Percentiles rank a stretch among this genome's conserved stretches.
Evolutionary conservation across 306 rosid genomes (phyloP).

Genomic region (Heteromeles arbutifolia): DNA sequence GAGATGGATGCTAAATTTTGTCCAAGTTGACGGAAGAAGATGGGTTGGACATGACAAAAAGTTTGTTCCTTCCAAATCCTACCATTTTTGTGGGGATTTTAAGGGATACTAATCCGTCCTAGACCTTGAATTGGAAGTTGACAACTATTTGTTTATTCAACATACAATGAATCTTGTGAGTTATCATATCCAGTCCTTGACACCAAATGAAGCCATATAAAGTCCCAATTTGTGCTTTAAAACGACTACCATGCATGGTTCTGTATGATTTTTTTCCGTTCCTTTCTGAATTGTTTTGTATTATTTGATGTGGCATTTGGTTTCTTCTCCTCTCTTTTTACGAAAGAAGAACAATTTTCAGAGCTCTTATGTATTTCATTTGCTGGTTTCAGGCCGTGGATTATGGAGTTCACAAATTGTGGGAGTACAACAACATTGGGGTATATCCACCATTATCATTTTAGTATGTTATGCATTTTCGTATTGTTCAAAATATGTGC

Average conservation of each 20-base stretch:
- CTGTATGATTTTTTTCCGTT: background rate
- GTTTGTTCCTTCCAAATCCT: no score
- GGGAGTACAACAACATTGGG: conserved; percentile 92
- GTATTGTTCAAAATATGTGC: background rate
- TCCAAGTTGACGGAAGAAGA: no score
- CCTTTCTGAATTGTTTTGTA: background rate
- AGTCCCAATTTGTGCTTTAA: background rate
- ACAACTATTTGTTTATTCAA: no score
- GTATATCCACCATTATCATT: conserved; percentile 13
- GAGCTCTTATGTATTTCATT: background rate
- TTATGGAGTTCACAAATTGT: conserved; percentile 84
- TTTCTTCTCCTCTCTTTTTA: background rate
- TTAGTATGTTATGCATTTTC: background rate
- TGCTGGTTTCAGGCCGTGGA: conserved; percentile 70
- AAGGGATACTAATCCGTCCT: no score
- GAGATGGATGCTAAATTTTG: no score
- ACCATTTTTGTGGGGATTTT: no score
- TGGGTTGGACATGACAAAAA: no score
- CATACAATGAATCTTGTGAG: no score
- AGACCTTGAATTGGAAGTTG: no score
- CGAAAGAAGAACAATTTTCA: background rate
- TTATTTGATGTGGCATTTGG: background rate
- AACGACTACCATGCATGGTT: background rate
- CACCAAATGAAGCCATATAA: no score
- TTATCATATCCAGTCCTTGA: no score